Evolutionary conservation across 805 yeast species (phyloP), one percentile per base, ranked within the genome.

Genomic region (Komagataella pseudopastoris): DNA sequence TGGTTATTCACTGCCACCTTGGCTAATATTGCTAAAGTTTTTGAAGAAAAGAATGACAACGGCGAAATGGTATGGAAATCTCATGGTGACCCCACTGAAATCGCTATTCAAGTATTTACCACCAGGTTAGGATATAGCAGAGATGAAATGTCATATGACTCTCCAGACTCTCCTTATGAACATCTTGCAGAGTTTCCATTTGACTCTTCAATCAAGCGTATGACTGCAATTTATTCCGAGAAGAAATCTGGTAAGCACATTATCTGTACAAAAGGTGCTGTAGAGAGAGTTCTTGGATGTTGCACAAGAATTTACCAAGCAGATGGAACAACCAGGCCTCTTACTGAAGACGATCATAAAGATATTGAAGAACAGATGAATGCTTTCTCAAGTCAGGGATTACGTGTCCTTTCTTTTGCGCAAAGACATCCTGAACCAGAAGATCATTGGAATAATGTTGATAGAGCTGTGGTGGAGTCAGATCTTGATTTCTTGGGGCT

Each of bases 11-110:
- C 84, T 49, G 88, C 95, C 1, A 76, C 93, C 1, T 67, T 88
- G 55, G 95, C 95, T 43, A 88, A 88, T 59, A 80, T 87, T 59
- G 91, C 96, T 3, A 71, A 73, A 8, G 80, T 88, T 2, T 76
- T 73, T 55, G 69, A 74, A 56, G 67, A 74, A 53, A 66, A 62
- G n/a, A 75, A 75, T 30, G 64, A 67, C 17, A 76, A 72, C 14
- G 61, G 59, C 16, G 55, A 65, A 14, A 62, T 58, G 3, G 65
- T 63, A 7, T 87, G 95, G 95, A 78, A 76, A 58, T 89, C 88
- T 7, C 83, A 81, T 61, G 96, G 96, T 54, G 96, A 88, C 62
- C 91, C 96, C 46, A 88, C 96, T 2, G 96, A 88, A 67, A 81
- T 85, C 59, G 95, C 96, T 3, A 83, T 88, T 55, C 91, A 86